Evolutionary conservation across 495 filamentous ascomycete genomes (phyloP), one percentile per base, ranked within the genome.

Genomic region (Xylaria castorea): DNA sequence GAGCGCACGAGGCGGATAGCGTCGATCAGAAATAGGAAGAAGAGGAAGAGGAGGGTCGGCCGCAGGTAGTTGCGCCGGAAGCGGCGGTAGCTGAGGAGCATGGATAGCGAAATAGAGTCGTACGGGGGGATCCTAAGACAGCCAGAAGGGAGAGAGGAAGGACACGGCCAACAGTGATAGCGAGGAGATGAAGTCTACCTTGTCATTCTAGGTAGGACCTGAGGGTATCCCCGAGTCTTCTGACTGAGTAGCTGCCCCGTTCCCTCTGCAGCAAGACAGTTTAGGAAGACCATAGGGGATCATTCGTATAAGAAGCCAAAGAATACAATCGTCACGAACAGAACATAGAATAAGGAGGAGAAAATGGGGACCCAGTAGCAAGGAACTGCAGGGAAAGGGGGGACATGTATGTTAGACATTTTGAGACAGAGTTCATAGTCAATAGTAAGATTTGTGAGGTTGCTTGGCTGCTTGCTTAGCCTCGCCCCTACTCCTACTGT

Each of bases 1-100:
- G 61, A 72, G 65, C 69, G 71, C 16, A 80, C 66, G 42, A 80
- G 70, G 68, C 71, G 65, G 16, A 76, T 4, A 58, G 77, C 70
- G 66, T 80, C 79, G 68, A 80, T 74, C 60, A 65, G 22, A 68
- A 80, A 80, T 64, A 80, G 53, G 73, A 79, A 78, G 63, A 76
- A 75, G 16, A 80, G 62, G 70, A 77, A 66, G 34, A 76, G 62
- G 63, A 80, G 70, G 3, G 79, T 51, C 66, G 75, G 77, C 71
- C 77, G 77, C 64, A 77, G 61, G 60, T 76, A 75, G 53, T 74
- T 75, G 71, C 79, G 77, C 77, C 79, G 77, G 57, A 79, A 78
- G 40, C 76, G 77, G 73, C 79, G 77, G 60, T 75, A 74, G 62
- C 70, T 80, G 57, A 77, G 57, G 71, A 77, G 50, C 77, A 80